These are phyloP conservation scores for Stereocaulon alpinum DNA, from an alignment of 495 filamentous ascomycete genomes.

Conservation along the genomic window DNA sequence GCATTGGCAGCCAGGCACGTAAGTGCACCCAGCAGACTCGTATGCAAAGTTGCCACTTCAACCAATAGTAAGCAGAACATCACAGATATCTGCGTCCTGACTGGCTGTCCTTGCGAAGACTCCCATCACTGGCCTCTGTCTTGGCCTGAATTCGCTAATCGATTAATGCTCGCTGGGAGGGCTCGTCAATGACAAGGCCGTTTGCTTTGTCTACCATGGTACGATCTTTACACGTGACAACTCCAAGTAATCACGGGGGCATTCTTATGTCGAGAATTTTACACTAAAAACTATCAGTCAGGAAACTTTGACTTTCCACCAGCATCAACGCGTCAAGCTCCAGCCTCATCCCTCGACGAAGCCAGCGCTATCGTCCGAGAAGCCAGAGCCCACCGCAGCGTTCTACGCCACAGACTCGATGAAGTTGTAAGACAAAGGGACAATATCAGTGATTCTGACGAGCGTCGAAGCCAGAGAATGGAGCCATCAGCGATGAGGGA, in stretches of 20 bases:
- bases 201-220: slow-evolving; percentile 21
- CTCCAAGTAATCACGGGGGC: not conserved
- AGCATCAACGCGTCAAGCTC: slow-evolving; percentile 6
- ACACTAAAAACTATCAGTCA: slow-evolving; percentile 36
- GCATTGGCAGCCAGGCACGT: not conserved
- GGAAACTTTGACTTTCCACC: slow-evolving; percentile 44
- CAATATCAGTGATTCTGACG: slow-evolving; percentile 7
- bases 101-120: not conserved
- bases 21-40: not conserved
- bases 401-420: slow-evolving; percentile 1
- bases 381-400: slow-evolving; percentile 7
- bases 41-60: not conserved
- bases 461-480: slow-evolving; percentile 10
- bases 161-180: not conserved
- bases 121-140: too few relatives aligned
- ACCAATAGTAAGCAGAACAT: not conserved
- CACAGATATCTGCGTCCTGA: not conserved
- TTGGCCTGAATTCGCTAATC: not conserved
- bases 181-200: slow-evolving; percentile 11
- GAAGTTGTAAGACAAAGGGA: slow-evolving; percentile 8
- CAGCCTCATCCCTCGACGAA: slow-evolving; percentile 2
- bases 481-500: slow-evolving; percentile 8
- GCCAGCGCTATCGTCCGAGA: slow-evolving; percentile 4
- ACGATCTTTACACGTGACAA: not conserved
- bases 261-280: too few relatives aligned